Conservation (phyloP, 106 monocot species). For the Alisma plantagoaquatica region DNA sequence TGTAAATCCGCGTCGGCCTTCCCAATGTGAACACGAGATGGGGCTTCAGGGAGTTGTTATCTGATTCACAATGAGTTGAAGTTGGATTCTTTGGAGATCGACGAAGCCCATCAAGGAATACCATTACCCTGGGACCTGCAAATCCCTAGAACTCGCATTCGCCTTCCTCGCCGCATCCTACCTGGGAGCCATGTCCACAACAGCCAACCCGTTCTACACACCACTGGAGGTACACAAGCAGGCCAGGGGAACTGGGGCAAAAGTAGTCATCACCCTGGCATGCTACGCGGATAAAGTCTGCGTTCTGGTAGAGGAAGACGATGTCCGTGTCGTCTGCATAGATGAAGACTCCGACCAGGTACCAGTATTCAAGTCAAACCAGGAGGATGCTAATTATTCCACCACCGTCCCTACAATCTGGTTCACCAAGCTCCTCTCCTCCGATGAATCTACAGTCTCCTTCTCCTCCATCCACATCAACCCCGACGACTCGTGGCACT, state of each 20-base stretch:
- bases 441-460: constrained; percentile 17
- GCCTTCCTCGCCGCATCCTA: constrained; percentile 70
- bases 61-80: too few species aligned
- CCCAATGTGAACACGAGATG: too few species aligned
- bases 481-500: constrained; percentile 70
- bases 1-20: too few species aligned
- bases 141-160: constrained; percentile 60
- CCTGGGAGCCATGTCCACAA: constrained; percentile 56
- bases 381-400: too few species aligned
- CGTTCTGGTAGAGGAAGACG: constrained; percentile 15
- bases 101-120: too few species aligned
- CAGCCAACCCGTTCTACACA: constrained; percentile 80
- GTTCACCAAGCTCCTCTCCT: constrained; percentile 40
- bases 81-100: too few species aligned
- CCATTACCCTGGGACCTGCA: too few species aligned
- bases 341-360: too few species aligned
- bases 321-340: too few species aligned
- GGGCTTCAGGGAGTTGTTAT: constrained; percentile 67
- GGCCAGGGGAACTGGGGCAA: constrained; percentile 28
- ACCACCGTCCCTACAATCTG: too few species aligned
- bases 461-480: constrained; percentile 30
- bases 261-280: constrained; percentile 53
- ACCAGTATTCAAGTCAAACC: too few species aligned
- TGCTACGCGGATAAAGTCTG: constrained; percentile 42
- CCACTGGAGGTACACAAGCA: constrained; percentile 66